phyloP scores from a whole-genome alignment of 169 alveolate genomes.

The Eimeria nieschulzi region DNA sequence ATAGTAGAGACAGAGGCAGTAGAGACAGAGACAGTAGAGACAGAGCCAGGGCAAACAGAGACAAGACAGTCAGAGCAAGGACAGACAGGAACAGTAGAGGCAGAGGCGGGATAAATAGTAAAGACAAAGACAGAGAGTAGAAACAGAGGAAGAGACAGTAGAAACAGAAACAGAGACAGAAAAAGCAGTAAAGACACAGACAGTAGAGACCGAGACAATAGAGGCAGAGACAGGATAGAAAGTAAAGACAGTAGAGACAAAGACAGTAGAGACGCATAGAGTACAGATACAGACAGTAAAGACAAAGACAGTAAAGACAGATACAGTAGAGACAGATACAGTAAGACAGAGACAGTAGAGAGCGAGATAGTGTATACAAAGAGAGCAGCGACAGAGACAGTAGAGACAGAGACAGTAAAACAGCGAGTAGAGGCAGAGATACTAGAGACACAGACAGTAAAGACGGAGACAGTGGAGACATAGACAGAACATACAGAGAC shows the following conservation, averaged over 20 bases:
- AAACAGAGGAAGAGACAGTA: background rate
- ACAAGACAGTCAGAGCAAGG: no score
- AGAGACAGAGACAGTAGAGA: background rate
- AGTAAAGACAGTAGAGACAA: background rate
- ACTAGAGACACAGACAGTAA: no score
- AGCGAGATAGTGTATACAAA: no score
- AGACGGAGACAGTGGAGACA: background rate
- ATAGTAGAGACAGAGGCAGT: background rate
- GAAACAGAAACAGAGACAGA: background rate
- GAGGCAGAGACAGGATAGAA: background rate
- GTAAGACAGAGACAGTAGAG: background rate
- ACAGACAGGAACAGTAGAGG: background rate
- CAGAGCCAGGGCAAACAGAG: background rate
- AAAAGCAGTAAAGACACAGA: background rate
- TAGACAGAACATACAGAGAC: background rate
- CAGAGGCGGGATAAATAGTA: background rate
- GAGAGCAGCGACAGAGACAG: no score
- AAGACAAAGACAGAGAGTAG: no score
- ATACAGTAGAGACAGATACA: background rate
- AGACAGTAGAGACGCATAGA: background rate
- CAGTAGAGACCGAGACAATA: no score
- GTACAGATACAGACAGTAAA: background rate
- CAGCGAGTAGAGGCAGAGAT: no score
- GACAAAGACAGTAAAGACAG: slow-evolving; percentile 10
- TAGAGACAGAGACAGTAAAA: no score